Evolutionary conservation across 2,329 filamentous ascomycete genomes (phyloP).

Genomic region (Akanthomyces muscarius): DNA sequence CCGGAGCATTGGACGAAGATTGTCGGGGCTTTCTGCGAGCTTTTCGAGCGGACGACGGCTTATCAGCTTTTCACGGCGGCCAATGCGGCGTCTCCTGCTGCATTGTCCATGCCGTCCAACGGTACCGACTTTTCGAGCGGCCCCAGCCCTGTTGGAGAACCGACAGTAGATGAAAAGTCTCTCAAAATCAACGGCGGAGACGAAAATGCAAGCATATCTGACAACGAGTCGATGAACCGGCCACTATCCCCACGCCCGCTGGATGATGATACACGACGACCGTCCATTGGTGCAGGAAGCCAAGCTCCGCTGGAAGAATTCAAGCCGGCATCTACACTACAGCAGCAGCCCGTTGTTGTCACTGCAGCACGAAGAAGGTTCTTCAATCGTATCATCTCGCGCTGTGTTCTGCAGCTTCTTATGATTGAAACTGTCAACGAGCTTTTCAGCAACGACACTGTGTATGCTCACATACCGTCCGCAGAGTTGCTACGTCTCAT

Average conservation of each 20-base stretch:
- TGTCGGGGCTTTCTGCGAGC: slow-evolving; percentile 89
- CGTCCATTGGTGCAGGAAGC: slow-evolving; percentile 32
- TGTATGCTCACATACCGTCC: slow-evolving; percentile 90
- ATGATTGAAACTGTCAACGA: slow-evolving; percentile 99
- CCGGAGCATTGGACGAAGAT: slow-evolving; percentile 89
- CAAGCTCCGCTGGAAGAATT: slow-evolving; percentile 73
- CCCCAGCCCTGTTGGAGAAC: slow-evolving; percentile 39
- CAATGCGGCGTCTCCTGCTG: slow-evolving; percentile 50
- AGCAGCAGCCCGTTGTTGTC: slow-evolving; percentile 86
- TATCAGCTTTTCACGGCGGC: slow-evolving; percentile 91
- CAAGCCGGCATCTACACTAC: slow-evolving; percentile 68
- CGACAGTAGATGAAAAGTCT: slow-evolving; percentile 48
- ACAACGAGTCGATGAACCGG: slow-evolving; percentile 31
- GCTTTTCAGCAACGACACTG: slow-evolving; percentile 93
- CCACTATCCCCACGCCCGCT: slow-evolving; percentile 27
- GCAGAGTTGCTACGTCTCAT: slow-evolving; percentile 86
- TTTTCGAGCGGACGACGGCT: slow-evolving; percentile 92
- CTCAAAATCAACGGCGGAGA: slow-evolving; percentile 57
- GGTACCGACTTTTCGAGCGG: slow-evolving; percentile 48
- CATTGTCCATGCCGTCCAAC: slow-evolving; percentile 49
- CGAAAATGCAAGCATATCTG: slow-evolving; percentile 31
- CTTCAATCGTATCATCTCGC: slow-evolving; percentile 99
- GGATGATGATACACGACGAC: slow-evolving; percentile 34
- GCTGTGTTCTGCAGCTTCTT: slow-evolving; percentile 92
- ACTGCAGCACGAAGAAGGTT: slow-evolving; percentile 89